Evolutionary conservation across 2,329 filamentous ascomycete species (phyloP), one percentile per base, ranked within the genome.

Genomic region (Chaetomium strumarium): DNA sequence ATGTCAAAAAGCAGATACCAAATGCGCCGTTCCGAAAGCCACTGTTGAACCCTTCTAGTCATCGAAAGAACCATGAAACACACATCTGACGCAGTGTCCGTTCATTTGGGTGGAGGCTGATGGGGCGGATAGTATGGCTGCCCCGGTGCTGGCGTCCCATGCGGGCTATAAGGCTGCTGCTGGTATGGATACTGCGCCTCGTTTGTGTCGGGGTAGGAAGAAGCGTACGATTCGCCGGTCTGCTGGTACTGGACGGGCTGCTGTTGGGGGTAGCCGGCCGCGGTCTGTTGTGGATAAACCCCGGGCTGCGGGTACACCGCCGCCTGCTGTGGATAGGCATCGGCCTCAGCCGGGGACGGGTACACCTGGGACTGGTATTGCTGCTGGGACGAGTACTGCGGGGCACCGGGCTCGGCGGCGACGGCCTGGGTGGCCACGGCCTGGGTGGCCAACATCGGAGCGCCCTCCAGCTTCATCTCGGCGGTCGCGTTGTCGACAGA

Each of bases 381-480:
- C 36, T 60, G 55, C 31, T 51, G 52, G 16, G 58, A 55, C 20
- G 55, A 50, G 51, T 63, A 60, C 42, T 62, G 59, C 5, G 55
- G 47, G 31, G 17, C 29, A n/a, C n/a, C 31, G 31, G 46, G 43
- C 11, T 17, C 16, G 39, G 38, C 24, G 24, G 20, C 41, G n/a
- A n/a, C n/a, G 4, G 55, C 48, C 33, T 61, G 55, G 7, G 52
- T 31, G 5, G 37, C 48, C 3, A 58, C n/a, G 4, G 55, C 48
- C 33, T 61, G 55, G 7, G 52, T 31, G 5, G 37, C 48, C 3
- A 58, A 54, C 55, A 59, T 58, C 2, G 57, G 61, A 1, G 56
- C 37, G 19, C 58, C 51, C 44, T 65, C 63, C 9, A 52, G 56
- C 45, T 64, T 65, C 61, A 64, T 62, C 60, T 67, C 65, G 52